These are phyloP conservation scores for Rubus parviflorus DNA, from an alignment of 306 rosid genomes.

Conservation along the genomic window DNA sequence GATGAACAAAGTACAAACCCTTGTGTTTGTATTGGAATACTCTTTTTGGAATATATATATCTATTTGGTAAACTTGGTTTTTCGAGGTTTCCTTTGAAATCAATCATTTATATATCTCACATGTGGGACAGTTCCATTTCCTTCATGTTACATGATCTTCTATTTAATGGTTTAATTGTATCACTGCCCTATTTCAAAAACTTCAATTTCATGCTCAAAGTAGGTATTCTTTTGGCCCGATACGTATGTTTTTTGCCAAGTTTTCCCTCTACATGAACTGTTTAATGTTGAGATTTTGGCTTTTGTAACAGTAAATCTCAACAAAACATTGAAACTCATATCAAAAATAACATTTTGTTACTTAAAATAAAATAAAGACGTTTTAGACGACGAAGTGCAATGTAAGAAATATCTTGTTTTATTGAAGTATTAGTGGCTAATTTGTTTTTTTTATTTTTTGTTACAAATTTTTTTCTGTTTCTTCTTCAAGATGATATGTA, in stretches of 20 bases:
- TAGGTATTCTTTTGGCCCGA: no score
- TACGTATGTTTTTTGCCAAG: no score
- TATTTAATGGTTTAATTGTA: neutral
- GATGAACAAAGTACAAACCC: constrained; percentile 2
- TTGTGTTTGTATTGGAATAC: constrained; percentile 15
- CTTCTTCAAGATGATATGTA: neutral
- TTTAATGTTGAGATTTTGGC: no score
- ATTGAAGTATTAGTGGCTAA: neutral
- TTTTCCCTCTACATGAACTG: no score
- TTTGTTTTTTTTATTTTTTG: neutral
- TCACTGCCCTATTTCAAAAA: no score
- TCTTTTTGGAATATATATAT: neutral
- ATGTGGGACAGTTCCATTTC: neutral
- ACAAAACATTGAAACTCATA: no score
- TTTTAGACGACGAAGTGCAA: no score
- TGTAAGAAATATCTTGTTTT: no score
- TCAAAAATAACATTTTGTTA: no score
- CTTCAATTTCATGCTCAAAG: no score
- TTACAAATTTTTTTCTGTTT: neutral
- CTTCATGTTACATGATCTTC: neutral
- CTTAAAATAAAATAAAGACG: no score
- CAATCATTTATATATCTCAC: neutral
- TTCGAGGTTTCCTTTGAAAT: neutral
- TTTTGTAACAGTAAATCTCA: no score
- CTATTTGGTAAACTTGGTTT: neutral